Evolutionary conservation across 768 basidiomycete genomes (phyloP).

Genomic region (Boletus vermiculosoides): DNA sequence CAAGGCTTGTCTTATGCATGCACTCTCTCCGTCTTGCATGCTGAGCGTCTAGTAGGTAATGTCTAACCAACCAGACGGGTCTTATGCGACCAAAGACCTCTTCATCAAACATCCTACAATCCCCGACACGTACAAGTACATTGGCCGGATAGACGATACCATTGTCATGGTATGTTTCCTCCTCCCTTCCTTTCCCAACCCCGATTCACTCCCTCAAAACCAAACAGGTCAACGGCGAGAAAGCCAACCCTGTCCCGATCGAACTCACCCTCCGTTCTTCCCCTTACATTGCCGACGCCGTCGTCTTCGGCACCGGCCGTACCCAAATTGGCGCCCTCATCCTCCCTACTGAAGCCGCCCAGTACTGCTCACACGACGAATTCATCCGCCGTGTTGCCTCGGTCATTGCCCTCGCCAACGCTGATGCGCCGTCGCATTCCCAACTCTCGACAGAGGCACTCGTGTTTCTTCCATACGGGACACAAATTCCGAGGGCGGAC

Average conservation of each 20-base stretch:
- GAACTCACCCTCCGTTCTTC: slow-evolving; percentile 50
- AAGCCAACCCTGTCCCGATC: slow-evolving; percentile 56
- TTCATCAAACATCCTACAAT: slow-evolving; percentile 48
- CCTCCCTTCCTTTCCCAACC: background rate
- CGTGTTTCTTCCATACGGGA: slow-evolving; percentile 46
- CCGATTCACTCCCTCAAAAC: slow-evolving; percentile 15
- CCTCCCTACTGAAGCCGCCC: slow-evolving; percentile 44
- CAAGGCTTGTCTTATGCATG: slow-evolving; percentile 36
- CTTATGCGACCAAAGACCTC: slow-evolving; percentile 56
- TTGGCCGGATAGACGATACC: slow-evolving; percentile 57
- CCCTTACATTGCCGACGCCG: slow-evolving; percentile 47
- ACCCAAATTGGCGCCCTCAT: slow-evolving; percentile 52
- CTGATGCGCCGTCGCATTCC: slow-evolving; percentile 51
- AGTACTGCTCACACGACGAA: slow-evolving; percentile 26
- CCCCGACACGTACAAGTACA: slow-evolving; percentile 42
- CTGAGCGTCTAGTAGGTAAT: slow-evolving; percentile 18
- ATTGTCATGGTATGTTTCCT: slow-evolving; percentile 37
- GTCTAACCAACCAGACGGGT: slow-evolving; percentile 48
- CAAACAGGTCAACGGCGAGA: slow-evolving; percentile 45
- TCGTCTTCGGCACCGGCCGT: slow-evolving; percentile 51
- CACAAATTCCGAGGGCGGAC: slow-evolving; percentile 49
- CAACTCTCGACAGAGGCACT: slow-evolving; percentile 50
- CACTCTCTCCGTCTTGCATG: background rate
- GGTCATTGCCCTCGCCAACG: slow-evolving; percentile 50
- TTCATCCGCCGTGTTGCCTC: slow-evolving; percentile 38